Evolutionary conservation across 139 green algal species (phyloP), one percentile per base, ranked within the genome.

Genomic region (Pleodorina starrii): DNA sequence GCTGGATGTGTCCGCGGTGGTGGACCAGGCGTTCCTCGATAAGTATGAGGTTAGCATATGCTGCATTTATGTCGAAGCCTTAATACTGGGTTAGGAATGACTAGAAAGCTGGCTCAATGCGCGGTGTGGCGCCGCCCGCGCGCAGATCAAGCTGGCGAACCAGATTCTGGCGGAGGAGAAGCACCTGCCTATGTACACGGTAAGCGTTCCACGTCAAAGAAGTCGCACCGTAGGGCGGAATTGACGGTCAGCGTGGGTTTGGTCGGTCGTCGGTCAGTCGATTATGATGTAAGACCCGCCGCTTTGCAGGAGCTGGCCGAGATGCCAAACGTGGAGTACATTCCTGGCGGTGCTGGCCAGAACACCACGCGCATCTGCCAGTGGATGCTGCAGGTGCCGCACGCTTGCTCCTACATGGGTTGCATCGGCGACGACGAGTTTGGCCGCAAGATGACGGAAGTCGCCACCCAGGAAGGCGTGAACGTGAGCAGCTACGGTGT

Each of bases 131-230:
- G 77, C 77, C 14, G 48, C n/a, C 50, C 46, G 12, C n/a, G n/a
- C 91, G 83, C 95, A 99, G 94, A 81, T 99, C 42, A 95, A 99
- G 92, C 86, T 97, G 40, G 97, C 97, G 80, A 96, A 99, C 91
- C 98, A 99, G 89, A 99, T 99, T 83, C 94, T 99, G 25, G 98
- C 98, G 0, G 98, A 99, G 94, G 97, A 99, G 68, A 97, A 97
- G 93, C 98, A 99, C 90, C 83, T 98, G 78, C 95, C 97, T 10
- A 96, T 99, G 93, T 99, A 97, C 93, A 90, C 94, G 94, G 96
- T 91, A 17, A 59, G 73, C 9, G 38, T 10, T 76, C 3, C 68
- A 48, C 5, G 32, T 19, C 54, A 66, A 66, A 12, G 29, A 66
- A 5, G 7, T 32, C 17, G 50, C 6, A 66, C 25, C 54, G 3